These are phyloP conservation scores for Gaeumannomyces sp. DNA, from an alignment of 2,329 filamentous ascomycete species.

Conservation along the genomic window DNA sequence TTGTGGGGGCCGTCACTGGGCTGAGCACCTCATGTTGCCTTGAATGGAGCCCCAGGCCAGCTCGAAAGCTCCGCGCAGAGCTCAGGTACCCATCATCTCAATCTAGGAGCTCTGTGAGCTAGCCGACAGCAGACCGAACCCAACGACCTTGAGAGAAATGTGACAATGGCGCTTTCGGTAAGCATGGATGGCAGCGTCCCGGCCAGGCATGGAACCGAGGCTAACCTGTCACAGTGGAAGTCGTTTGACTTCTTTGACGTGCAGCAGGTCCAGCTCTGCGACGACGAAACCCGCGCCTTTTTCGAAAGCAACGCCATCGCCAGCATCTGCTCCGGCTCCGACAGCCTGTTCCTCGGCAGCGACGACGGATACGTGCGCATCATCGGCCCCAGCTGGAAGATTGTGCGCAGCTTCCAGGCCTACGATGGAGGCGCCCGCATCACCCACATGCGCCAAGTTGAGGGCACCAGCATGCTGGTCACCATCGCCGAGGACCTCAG, in stretches of 20 bases:
- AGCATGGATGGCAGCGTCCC: neutral
- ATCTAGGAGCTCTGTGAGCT: too few relatives aligned
- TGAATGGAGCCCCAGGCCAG: too few relatives aligned
- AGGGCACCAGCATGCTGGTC: constrained; percentile 77
- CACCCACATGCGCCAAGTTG: constrained; percentile 87
- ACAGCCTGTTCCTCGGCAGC: constrained; percentile 83
- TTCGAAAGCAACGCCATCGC: constrained; percentile 80
- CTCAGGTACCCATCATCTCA: too few relatives aligned
- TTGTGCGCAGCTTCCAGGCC: constrained; percentile 78
- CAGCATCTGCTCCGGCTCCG: constrained; percentile 77
- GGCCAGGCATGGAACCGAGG: neutral
- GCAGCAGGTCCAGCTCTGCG: constrained; percentile 70
- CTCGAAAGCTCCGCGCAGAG: too few relatives aligned
- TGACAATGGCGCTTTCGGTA: constrained; percentile 28
- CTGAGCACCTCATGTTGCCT: too few relatives aligned
- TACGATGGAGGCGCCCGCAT: constrained; percentile 64
- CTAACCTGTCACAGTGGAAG: constrained; percentile 70
- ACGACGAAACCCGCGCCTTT: constrained; percentile 71
- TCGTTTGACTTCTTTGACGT: constrained; percentile 99
- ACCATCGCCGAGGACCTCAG: constrained; percentile 85
- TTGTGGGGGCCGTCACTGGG: too few relatives aligned
- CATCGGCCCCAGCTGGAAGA: constrained; percentile 79
- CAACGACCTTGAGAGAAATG: constrained; percentile 15
- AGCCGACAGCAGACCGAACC: too few relatives aligned
- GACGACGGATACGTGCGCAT: constrained; percentile 83